phyloP scores from a whole-genome alignment of 495 filamentous ascomycete species.

The Ramalina peruviana region DNA sequence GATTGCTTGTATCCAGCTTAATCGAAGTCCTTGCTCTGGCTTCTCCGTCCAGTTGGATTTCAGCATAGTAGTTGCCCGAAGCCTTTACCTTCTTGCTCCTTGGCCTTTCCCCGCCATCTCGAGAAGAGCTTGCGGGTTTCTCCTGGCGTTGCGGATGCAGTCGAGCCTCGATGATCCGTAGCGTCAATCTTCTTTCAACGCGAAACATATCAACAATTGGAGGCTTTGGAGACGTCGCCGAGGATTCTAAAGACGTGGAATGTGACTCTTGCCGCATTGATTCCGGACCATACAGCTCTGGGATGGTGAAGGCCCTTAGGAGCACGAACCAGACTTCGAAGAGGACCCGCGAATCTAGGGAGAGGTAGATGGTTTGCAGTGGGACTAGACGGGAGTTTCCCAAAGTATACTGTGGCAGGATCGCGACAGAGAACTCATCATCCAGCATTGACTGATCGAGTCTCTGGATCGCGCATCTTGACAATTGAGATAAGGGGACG shows the following conservation, averaged over 20 bases:
- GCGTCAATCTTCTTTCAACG: slow-evolving; percentile 44
- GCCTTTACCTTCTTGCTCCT: slow-evolving; percentile 8
- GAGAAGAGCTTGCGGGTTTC: slow-evolving; percentile 7
- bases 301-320: slow-evolving; percentile 80
- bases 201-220: slow-evolving; percentile 46
- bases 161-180: slow-evolving; percentile 49
- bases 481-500: slow-evolving; percentile 81
- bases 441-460: slow-evolving; percentile 85
- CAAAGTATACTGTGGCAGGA: slow-evolving; percentile 70
- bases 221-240: slow-evolving; percentile 17
- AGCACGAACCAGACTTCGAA: slow-evolving; percentile 98
- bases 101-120: slow-evolving; percentile 3
- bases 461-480: slow-evolving; percentile 76
- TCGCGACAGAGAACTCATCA: slow-evolving; percentile 86
- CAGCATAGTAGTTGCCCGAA: slow-evolving; percentile 53
- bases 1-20: slow-evolving; percentile 66
- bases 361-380: slow-evolving; percentile 65
- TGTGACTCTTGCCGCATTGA: slow-evolving; percentile 11
- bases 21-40: slow-evolving; percentile 73
- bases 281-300: slow-evolving; percentile 70
- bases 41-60: slow-evolving; percentile 85
- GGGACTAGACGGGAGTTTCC: slow-evolving; percentile 47
- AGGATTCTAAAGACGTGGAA: slow-evolving; percentile 10
- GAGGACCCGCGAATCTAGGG: slow-evolving; percentile 70
- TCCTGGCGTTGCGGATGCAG: slow-evolving; percentile 19